Conservation (phyloP, 805 yeast genomes). For the Candida andamanensis region DNA sequence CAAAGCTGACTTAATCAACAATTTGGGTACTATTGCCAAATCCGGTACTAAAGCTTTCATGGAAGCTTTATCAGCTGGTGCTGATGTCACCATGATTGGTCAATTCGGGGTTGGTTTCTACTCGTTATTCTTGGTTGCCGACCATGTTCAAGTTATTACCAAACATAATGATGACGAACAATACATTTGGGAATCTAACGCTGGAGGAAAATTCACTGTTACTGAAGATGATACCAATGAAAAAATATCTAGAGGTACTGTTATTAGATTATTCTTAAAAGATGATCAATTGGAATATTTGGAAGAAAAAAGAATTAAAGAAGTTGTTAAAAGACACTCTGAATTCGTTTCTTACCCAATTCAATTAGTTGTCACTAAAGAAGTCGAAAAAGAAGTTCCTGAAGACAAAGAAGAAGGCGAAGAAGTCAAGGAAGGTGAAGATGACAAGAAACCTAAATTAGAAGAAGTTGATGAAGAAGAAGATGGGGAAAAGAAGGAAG, state of each 20-base stretch:
- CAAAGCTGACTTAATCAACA: conserved; percentile 97
- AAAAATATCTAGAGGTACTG: conserved; percentile 89
- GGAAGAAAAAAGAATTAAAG: conserved; percentile 99
- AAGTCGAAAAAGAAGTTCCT: conserved; percentile 96
- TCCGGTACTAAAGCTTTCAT: conserved; percentile 99
- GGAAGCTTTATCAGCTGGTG: conserved; percentile 99
- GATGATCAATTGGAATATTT: conserved; percentile 98
- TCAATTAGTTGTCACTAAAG: conserved; percentile 96
- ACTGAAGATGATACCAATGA: conserved; percentile 85
- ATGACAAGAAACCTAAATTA: conserved; percentile 69
- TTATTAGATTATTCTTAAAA: conserved; percentile 92
- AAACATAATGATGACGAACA: conserved; percentile 99
- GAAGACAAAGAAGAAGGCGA: conserved; percentile 28
- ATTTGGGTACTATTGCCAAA: conserved; percentile 99
- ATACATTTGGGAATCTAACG: conserved; percentile 99
- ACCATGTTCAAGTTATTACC: conserved; percentile 95
- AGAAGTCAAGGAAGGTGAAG: conserved; percentile 41
- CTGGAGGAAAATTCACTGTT: conserved; percentile 99
- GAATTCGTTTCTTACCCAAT: conserved; percentile 99
- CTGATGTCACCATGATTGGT: conserved; percentile 99
- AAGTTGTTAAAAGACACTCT: conserved; percentile 98
- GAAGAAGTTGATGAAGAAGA: conserved; percentile 75
- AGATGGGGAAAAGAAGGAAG: conserved; percentile 62
- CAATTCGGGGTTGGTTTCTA: conserved; percentile 99
- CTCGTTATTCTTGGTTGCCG: conserved; percentile 98